Evolutionary conservation across 1,284 basidiomycete genomes (phyloP).

Genomic region (Veloboletus limbatus): DNA sequence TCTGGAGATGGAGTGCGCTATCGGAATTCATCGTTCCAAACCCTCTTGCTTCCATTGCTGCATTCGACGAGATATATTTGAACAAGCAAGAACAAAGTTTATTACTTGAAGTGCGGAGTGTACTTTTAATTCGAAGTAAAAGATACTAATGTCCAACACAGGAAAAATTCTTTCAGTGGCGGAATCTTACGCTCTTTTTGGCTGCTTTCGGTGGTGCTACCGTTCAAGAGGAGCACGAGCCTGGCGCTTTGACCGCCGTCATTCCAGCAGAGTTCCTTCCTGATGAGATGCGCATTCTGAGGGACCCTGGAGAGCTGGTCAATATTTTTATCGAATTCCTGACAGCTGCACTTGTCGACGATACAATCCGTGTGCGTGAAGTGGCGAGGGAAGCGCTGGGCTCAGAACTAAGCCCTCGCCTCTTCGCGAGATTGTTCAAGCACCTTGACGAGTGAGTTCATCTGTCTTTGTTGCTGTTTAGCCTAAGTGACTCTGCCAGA

Average conservation of each 20-base stretch:
- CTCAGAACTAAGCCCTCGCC: slow-evolving; percentile 66
- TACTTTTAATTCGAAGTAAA: background rate
- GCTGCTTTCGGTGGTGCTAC: slow-evolving; percentile 75
- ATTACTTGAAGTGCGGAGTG: slow-evolving; percentile 38
- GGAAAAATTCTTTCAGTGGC: slow-evolving; percentile 83
- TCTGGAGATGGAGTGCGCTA: slow-evolving; percentile 61
- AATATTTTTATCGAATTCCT: slow-evolving; percentile 67
- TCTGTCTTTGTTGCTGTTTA: background rate
- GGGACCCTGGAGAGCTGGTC: slow-evolving; percentile 56
- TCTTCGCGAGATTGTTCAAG: slow-evolving; percentile 65
- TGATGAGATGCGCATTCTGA: slow-evolving; percentile 62
- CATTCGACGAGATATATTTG: slow-evolving; percentile 35
- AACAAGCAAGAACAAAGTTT: slow-evolving; percentile 38
- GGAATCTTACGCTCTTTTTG: slow-evolving; percentile 81
- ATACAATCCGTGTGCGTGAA: slow-evolving; percentile 67
- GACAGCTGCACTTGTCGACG: slow-evolving; percentile 65
- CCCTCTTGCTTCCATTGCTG: slow-evolving; percentile 33
- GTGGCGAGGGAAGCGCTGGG: slow-evolving; percentile 79
- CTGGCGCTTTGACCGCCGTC: slow-evolving; percentile 48
- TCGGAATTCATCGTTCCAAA: slow-evolving; percentile 47
- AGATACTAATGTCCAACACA: slow-evolving; percentile 31
- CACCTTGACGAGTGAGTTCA: slow-evolving; percentile 69
- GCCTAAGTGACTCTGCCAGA: slow-evolving; percentile 28
- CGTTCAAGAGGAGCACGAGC: slow-evolving; percentile 49
- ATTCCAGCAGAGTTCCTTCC: slow-evolving; percentile 66